Base-by-base conservation (phyloP, 192 early-diverging fungal species). In the Dimargaris cristalligena region DNA sequence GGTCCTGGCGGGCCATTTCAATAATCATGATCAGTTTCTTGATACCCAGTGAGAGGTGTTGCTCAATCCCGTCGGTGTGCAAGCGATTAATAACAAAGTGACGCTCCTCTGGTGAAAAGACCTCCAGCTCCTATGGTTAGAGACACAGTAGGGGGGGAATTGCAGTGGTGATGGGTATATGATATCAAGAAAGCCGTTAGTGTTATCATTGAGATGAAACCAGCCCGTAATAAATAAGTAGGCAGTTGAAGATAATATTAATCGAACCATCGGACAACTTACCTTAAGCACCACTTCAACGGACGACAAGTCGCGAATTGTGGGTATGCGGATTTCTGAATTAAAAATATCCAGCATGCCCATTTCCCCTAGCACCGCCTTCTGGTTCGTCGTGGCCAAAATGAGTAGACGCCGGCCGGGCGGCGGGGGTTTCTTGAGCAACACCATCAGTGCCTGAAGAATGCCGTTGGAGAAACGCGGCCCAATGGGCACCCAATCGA, bases 401-500 rank as follows among this genome's bases (percentile, higher is more conserved):
- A 99, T 83, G n/a, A 99, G 68, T n/a, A 99, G 75, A 20, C 83
- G 76, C 26, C 82, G 80, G 38, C 76, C 82, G 66, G 87, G 86
- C 33, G 88, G 90, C 34, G 95, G 95, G 52, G 76, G 77, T 65
- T 89, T 91, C 73, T 94, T 94, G 32, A 99, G 66, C 54, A 99
- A 67, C 4, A 99, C 93, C 44, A 94, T 72, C 45, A 99, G 74
- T 0, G 93, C 90, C 66, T 99, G 95, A 14, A 99, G 70, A 1
- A 96, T 81, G 1, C 76, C 68, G 70, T 95, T 99, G 23, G 93
- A 94, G 66, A 99, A 96, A 20, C 92, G 78, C 32, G 93, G 85
- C 33, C 95, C 95, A 68, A 99, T 92, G 3, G 84, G 79, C 0
- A 96, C 92, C 80, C 87, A 99, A 51, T 96, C 94, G 75, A 95